Evolutionary conservation across 192 early-diverging fungal species (phyloP).

Genomic region (Backusella parvicylindrica): DNA sequence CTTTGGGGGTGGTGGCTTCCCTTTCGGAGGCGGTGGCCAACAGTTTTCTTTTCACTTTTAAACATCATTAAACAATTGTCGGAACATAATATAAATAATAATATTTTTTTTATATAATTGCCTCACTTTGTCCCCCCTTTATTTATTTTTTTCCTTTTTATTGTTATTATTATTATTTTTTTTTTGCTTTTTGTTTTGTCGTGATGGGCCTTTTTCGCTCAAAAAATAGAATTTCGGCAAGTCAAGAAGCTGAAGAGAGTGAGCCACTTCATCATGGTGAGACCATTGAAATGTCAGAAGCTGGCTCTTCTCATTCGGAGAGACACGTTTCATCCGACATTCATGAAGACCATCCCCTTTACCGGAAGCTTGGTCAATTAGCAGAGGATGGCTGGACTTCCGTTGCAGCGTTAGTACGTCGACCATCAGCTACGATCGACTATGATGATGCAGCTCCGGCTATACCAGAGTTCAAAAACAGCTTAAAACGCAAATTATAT

Average conservation of each 20-base stretch:
- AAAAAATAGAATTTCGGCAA: slow-evolving; percentile 1
- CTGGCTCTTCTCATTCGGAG: background rate
- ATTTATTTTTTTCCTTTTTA: background rate
- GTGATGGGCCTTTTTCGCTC: background rate
- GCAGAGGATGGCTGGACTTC: slow-evolving; percentile 7
- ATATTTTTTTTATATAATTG: background rate
- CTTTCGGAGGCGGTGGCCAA: slow-evolving; percentile 47
- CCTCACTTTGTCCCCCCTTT: background rate
- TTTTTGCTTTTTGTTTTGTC: background rate
- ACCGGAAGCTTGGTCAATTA: background rate
- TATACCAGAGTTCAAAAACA: background rate
- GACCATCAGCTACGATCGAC: background rate
- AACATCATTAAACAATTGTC: background rate
- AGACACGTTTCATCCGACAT: background rate
- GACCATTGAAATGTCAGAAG: slow-evolving; percentile 6
- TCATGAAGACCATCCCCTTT: background rate
- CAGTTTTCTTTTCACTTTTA: slow-evolving; percentile 17
- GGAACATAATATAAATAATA: background rate
- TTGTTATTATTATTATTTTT: background rate
- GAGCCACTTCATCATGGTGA: slow-evolving; percentile 14
- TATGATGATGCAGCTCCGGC: background rate
- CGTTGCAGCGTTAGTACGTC: background rate
- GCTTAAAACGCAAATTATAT: slow-evolving; percentile 57
- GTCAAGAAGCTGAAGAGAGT: background rate
- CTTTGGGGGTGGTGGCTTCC: slow-evolving; percentile 50